Evolutionary conservation across 2,329 filamentous ascomycete genomes (phyloP).

Genomic region (Xylaria sp.): DNA sequence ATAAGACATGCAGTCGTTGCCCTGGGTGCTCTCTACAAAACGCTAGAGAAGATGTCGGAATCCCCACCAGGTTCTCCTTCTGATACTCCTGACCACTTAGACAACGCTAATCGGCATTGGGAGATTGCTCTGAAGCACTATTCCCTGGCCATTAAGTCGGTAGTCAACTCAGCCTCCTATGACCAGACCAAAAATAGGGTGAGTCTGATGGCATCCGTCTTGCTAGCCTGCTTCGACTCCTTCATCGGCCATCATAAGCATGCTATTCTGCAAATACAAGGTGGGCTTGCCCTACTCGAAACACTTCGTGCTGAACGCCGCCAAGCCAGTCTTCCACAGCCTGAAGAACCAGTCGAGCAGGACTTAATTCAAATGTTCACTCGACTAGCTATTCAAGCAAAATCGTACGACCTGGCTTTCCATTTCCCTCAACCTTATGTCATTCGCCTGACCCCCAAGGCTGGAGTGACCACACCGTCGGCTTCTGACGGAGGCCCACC

Average conservation of each 20-base stretch:
- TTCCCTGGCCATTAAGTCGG: slow-evolving; percentile 63
- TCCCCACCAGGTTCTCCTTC: slow-evolving; percentile 60
- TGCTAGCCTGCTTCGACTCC: slow-evolving; percentile 75
- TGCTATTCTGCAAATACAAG: slow-evolving; percentile 70
- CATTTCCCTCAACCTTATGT: slow-evolving; percentile 72
- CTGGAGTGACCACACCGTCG: slow-evolving; percentile 51
- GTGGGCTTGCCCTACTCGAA: slow-evolving; percentile 65
- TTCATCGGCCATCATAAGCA: slow-evolving; percentile 72
- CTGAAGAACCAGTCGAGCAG: slow-evolving; percentile 63
- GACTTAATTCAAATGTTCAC: slow-evolving; percentile 72
- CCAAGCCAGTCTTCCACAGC: slow-evolving; percentile 51
- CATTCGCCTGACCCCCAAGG: slow-evolving; percentile 60
- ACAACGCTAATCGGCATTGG: slow-evolving; percentile 63
- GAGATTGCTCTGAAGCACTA: slow-evolving; percentile 70
- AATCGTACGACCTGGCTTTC: slow-evolving; percentile 75
- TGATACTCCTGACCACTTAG: slow-evolving; percentile 47
- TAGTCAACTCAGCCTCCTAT: slow-evolving; percentile 57
- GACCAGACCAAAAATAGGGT: slow-evolving; percentile 61
- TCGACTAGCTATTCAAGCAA: slow-evolving; percentile 71
- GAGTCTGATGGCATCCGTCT: slow-evolving; percentile 71
- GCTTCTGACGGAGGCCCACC: slow-evolving; percentile 57
- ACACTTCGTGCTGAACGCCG: slow-evolving; percentile 60
- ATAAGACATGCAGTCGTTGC: slow-evolving; percentile 74
- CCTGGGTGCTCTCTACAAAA: slow-evolving; percentile 74
- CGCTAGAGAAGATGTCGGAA: slow-evolving; percentile 67